A percentile compares a stretch with the other conserved stretches of the same genome.
These are phyloP conservation scores for Tolypocladium amazonense DNA, from an alignment of 2,329 filamentous ascomycete species.

Conservation along the genomic window DNA sequence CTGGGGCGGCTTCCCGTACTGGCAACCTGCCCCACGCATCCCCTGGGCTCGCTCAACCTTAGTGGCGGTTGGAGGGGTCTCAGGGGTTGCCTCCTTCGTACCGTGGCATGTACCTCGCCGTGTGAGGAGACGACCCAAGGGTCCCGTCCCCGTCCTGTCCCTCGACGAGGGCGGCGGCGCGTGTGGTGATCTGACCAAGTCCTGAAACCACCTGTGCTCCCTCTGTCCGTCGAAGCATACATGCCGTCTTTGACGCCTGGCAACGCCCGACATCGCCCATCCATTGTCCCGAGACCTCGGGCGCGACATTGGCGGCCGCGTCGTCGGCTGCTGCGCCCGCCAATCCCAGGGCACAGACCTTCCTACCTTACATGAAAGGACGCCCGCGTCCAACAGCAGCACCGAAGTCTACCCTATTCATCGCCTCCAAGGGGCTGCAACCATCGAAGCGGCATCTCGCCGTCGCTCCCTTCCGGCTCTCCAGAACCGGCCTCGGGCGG, in stretches of 20 bases:
- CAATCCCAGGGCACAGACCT: neutral
- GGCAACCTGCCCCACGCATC: neutral
- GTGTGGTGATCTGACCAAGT: neutral
- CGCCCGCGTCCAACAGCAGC: neutral
- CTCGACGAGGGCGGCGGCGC: neutral
- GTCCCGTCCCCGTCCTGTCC: neutral
- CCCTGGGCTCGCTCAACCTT: neutral
- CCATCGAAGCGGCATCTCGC: neutral
- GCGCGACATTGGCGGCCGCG: neutral
- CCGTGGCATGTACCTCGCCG: too few species aligned
- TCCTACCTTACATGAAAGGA: neutral
- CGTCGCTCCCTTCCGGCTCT: neutral
- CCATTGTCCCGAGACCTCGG: neutral
- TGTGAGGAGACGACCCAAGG: neutral
- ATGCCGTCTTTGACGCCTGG: neutral
- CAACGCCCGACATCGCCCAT: neutral
- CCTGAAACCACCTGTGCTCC: conserved; percentile 5
- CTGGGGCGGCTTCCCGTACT: neutral
- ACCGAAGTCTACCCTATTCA: neutral
- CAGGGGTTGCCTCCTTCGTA: neutral
- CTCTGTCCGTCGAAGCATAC: conserved; percentile 4
- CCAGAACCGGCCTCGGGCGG: conserved; percentile 1
- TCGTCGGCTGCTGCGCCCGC: neutral
- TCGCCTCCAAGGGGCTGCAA: neutral
- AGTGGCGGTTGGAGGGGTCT: neutral